These are phyloP conservation scores for Aspergillus quadrilineatus DNA, from an alignment of 2,329 filamentous ascomycete species.

Conservation along the genomic window DNA sequence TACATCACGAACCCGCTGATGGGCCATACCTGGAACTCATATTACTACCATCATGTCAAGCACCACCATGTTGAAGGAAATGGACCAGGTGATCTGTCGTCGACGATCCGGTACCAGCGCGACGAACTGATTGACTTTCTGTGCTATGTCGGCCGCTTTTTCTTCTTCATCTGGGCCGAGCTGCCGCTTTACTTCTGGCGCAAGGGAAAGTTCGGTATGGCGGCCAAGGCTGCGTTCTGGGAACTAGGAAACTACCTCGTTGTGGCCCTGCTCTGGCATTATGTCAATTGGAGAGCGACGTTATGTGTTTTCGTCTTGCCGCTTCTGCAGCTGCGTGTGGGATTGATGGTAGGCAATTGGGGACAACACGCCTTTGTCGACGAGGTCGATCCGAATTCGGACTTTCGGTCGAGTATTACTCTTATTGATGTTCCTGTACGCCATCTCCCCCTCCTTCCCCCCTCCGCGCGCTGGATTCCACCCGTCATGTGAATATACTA, in stretches of 20 bases:
- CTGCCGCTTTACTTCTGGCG: constrained; percentile 70
- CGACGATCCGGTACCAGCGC: constrained; percentile 73
- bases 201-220: constrained; percentile 58
- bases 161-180: constrained; percentile 72
- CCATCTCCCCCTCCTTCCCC: not conserved
- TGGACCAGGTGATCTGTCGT: constrained; percentile 71
- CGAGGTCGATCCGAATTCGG: constrained; percentile 69
- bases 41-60: constrained; percentile 84
- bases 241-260: constrained; percentile 60
- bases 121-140: constrained; percentile 66
- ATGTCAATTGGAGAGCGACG: constrained; percentile 56
- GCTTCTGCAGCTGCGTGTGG: constrained; percentile 64
- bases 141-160: constrained; percentile 72
- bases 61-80: constrained; percentile 82
- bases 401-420: constrained; percentile 76
- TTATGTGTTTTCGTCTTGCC: constrained; percentile 67
- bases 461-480: too few relatives aligned
- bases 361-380: constrained; percentile 82
- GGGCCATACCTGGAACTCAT: constrained; percentile 82
- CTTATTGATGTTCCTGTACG: constrained; percentile 72
- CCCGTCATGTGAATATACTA: not conserved
- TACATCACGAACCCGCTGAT: constrained; percentile 74
- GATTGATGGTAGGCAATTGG: constrained; percentile 81
- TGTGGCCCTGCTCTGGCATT: constrained; percentile 52
- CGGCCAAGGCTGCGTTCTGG: constrained; percentile 58